Evolutionary conservation across 2,329 filamentous ascomycete species (phyloP), one percentile per base, ranked within the genome.

Genomic region (Hypoxylon sp.): DNA sequence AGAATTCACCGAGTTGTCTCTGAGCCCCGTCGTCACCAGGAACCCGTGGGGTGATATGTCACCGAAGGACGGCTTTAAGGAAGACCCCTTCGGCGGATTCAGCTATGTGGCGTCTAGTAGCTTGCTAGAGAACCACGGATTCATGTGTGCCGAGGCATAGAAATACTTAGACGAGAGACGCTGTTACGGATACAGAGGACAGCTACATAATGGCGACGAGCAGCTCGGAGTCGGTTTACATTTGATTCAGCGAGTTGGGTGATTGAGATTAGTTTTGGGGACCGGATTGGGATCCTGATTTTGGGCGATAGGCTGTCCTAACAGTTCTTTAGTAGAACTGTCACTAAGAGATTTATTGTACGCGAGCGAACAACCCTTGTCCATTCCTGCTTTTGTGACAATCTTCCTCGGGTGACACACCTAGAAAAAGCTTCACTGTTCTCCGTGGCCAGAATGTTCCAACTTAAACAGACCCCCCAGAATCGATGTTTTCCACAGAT

Each of bases 1-100:
- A n/a, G 94, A 98, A 78, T 99, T 99, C 79, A 99, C 95, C 0
- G 90, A 92, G 61, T 81, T 97, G 70, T 88, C 93, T 2, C 85
- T 98, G 59, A 97, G 92, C 78, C 94, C 94, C 5, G 85, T 92
- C 1, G 78, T 90, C 60, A 81, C 82, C 70, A 81, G 76, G 72
- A 82, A 86, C 42, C 77, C 79, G 6, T 84, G 82, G 82, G 77
- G 78, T 11, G 72, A 75, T n/a, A 73, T 75, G 17, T 75, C 76
- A 13, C 74, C 75, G 30, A 78, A 76, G 56, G 78, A 77, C 30
- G 77, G 75, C 57, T 79, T 80, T 62, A 85, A 85, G 74, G 87
- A 89, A 59, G 86, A 89, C 61, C 83, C 84, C 6, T 90, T 91
- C 79, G 87, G 88, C 27, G 89, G 88, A 10, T 91, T 91, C 79